Conservation (phyloP, 176 grass and related monocot species). For the Poa annua region DNA sequence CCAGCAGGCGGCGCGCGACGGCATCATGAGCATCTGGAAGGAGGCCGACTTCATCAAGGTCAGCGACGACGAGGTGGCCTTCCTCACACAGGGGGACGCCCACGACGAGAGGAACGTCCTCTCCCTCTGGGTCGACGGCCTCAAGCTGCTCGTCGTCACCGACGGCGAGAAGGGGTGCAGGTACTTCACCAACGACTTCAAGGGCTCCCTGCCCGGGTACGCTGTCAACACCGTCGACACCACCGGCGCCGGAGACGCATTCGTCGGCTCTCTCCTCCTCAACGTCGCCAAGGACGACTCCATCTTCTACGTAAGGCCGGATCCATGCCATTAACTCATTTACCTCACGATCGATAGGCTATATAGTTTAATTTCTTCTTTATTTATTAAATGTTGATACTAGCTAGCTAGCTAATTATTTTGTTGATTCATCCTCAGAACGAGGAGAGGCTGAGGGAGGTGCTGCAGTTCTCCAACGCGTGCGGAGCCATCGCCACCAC, state of each 20-base stretch:
- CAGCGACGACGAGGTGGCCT: conserved; percentile 89
- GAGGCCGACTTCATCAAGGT: conserved; percentile 98
- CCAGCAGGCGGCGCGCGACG: conserved; percentile 53
- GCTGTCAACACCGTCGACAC: conserved; percentile 78
- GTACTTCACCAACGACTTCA: conserved; percentile 96
- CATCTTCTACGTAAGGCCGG: conserved; percentile 68
- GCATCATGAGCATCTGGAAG: conserved; percentile 90
- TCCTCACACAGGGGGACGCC: conserved; percentile 77
- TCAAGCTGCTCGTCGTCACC: conserved; percentile 91
- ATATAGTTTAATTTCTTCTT: too few relatives aligned
- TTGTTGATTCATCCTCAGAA: conserved; percentile 42
- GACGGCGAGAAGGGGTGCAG: conserved; percentile 91
- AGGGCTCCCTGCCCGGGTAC: conserved; percentile 66
- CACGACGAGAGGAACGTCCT: conserved; percentile 68
- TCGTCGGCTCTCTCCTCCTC: conserved; percentile 79
- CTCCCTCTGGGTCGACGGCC: conserved; percentile 76
- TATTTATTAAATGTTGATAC: too few relatives aligned
- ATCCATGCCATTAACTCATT: too few relatives aligned
- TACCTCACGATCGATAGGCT: too few relatives aligned
- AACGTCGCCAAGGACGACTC: conserved; percentile 72
- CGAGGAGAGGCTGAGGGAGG: conserved; percentile 79
- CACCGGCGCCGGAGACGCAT: conserved; percentile 88
- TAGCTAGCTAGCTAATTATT: too few relatives aligned
- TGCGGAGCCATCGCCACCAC: conserved; percentile 85
- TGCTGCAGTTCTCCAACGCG: conserved; percentile 71